Evolutionary conservation across 306 rosid species (phyloP).

Genomic region (Cucumis hystrix): DNA sequence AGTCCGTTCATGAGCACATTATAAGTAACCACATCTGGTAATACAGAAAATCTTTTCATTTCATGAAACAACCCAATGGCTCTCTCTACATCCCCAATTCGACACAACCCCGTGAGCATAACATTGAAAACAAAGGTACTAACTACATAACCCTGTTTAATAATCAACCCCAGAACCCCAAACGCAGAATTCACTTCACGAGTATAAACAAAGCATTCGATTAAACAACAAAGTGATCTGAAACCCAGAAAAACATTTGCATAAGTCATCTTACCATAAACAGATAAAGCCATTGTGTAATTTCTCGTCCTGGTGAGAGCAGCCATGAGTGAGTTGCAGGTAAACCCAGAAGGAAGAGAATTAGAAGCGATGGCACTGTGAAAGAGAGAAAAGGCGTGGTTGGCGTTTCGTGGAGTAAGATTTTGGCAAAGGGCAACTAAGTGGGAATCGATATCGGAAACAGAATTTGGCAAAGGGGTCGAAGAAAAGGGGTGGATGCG

Average conservation of each 20-base stretch:
- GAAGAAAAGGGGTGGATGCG: conserved; percentile 20
- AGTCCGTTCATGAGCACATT: conserved; percentile 48
- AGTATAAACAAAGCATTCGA: conserved; percentile 38
- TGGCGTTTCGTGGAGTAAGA: conserved; percentile 22
- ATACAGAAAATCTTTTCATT: conserved; percentile 29
- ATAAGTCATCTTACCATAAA: conserved; percentile 33
- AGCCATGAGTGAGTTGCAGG: conserved; percentile 43
- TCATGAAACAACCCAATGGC: conserved; percentile 29
- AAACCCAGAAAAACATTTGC: conserved; percentile 29
- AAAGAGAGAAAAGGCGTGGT: conserved; percentile 50
- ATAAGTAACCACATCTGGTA: conserved; percentile 38
- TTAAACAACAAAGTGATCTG: conserved; percentile 35
- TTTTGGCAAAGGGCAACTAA: conserved; percentile 25
- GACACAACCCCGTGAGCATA: conserved; percentile 47
- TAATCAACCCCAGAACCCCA: conserved; percentile 46
- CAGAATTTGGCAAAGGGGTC: conserved; percentile 12
- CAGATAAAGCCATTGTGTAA: conserved; percentile 29
- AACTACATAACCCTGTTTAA: conserved; percentile 44
- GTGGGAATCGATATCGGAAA: conserved; percentile 22
- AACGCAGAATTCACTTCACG: conserved; percentile 25
- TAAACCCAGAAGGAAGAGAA: conserved; percentile 21
- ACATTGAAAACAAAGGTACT: conserved; percentile 30
- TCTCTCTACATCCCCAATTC: conserved; percentile 25
- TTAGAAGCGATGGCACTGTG: conserved; percentile 26
- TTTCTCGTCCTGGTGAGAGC: conserved; percentile 32